Evolutionary conservation across 305 asterid species (phyloP).

Genomic region (Fraxinus dipetala): DNA sequence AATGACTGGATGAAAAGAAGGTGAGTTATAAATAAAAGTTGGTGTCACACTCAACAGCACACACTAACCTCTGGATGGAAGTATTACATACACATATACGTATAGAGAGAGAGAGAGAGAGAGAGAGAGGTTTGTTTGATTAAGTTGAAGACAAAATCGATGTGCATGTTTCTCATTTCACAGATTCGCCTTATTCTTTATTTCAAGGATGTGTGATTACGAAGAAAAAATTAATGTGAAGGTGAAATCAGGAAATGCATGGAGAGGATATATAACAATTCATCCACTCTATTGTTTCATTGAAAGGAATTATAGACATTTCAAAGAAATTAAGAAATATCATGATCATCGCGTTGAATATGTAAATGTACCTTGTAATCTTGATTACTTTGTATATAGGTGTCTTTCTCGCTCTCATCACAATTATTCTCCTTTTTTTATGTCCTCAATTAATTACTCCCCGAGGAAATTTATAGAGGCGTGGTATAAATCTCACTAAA

Average conservation of each 20-base stretch:
- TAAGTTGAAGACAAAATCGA: too few relatives aligned
- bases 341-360: neutral
- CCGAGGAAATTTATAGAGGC: too few relatives aligned
- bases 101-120: too few relatives aligned
- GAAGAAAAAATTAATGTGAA: too few relatives aligned
- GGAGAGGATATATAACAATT: neutral
- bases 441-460: neutral
- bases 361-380: neutral
- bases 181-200: too few relatives aligned
- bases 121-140: too few relatives aligned
- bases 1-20: neutral
- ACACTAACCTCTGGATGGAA: neutral
- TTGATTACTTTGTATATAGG: neutral
- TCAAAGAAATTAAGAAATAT: neutral
- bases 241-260: neutral
- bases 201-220: neutral
- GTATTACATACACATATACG: too few relatives aligned
- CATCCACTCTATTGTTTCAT: neutral
- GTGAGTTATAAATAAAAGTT: neutral
- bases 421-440: neutral
- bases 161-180: too few relatives aligned
- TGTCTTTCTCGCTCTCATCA: neutral
- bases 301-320: neutral
- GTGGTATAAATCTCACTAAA: too few relatives aligned
- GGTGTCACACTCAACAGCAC: neutral